Base-by-base conservation (phyloP, 2,329 filamentous ascomycete species). In the Fusarium sp. region DNA sequence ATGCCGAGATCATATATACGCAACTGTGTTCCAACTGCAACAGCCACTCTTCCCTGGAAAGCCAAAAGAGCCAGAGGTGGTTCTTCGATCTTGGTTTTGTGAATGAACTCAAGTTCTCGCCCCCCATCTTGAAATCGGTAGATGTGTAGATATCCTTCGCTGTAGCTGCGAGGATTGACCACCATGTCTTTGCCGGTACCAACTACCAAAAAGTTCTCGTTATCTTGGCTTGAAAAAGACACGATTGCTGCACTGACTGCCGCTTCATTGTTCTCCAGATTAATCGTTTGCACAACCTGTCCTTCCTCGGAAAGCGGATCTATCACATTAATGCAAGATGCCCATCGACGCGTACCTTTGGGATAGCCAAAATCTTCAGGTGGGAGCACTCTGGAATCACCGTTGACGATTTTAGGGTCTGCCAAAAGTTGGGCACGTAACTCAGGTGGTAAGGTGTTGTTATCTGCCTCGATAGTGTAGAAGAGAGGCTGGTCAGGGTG, bases 381-480 rank as follows among this genome's bases (percentile, higher is more conserved):
- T 1, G 94, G 91, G 6, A 96, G 86, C 17, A 92, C 87, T 9
- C 87, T 85, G n/a, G 89, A 87, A 72, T 95, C 92, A 11, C 93
- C 93, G 79, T 94, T 95, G 13, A 91, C 90, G 8, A 90, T 87
- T 12, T 86, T 87, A 0, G 92, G 91, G 74, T 96, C 93, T 38
- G 92, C 88, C 17, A 97, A 86, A 4, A 98, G 87, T 73, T 92
- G 89, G n/a, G 89, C 87, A 63, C 92, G 90, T 13, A 95, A 92
- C n/a, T 93, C 90, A 11, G 93, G 91, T 2, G 95, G 92, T 6
- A 99, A 87, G 0, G 95, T 94, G 79, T 98, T 97, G 81, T 96
- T 97, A 74, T 99, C 97, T 17, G 95, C 90, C 83, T 98, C 94
- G 58, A 98, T 94, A 12, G 96, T 95, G 80, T 98, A 99, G 82